Base-by-base conservation (phyloP, 2,329 filamentous ascomycete species). In the Plectosphaerella cucumerina region DNA sequence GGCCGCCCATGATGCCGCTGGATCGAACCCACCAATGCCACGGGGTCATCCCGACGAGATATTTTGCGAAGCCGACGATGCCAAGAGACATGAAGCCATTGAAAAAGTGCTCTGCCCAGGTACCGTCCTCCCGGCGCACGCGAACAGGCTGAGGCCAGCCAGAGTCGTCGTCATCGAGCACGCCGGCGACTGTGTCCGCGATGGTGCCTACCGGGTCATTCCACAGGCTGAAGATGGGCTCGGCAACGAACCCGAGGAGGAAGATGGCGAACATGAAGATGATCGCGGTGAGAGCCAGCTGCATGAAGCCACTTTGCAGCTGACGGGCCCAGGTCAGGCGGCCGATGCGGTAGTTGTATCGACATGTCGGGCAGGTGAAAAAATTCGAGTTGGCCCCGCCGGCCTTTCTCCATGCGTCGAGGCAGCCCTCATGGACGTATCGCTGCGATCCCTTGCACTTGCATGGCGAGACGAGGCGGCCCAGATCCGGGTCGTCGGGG, bases 51-150 rank as follows among this genome's bases (percentile, higher is more conserved):
- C 85, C 80, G 47, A 95, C 70, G 48, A 95, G 75, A 23, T 87
- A 86, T 69, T 96, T 96, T 51, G 91, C 66, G 53, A 96, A 88
- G 0, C 93, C 92, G 17, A 97, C 72, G 6, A 97, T 72, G 8
- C 94, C 94, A 47, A 97, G 78, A 5, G 90, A 93, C n/a, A 93
- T 86, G 58, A 97, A 77, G 0, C 94, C 94, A 68, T 97, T 97
- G 52, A 88, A 56, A 59, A 97, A 94, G 65, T 99, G 94, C 59
- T 89, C 84, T 6, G 75, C 61, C 93, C 93, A 97, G 1, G 83
- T 81, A 2, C 70, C 69, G 34, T 80, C 72, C 34, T 62, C 58
- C 20, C 60, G 60, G 41, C 61, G 44, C 18, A 63, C 68, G 37
- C 76, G 69, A 39, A 69, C 60, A 31, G 26, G 26, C 12, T 31